Conservation (phyloP, 176 grass and related monocot genomes). For the Chrysopogon serrulatus region DNA sequence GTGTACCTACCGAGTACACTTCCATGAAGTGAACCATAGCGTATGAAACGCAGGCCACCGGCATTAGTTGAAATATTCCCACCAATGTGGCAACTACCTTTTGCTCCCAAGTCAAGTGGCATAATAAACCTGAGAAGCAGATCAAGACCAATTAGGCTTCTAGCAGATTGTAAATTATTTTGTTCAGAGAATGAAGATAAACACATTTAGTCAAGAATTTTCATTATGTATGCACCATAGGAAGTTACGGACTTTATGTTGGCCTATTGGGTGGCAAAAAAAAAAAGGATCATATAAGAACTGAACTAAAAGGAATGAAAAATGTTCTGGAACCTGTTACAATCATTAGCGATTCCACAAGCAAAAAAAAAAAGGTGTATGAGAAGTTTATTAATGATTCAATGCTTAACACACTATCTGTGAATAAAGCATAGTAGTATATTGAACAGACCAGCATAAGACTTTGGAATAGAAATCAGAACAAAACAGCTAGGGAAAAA, state of each 20-base stretch:
- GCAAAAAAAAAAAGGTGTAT: neutral
- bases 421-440: conserved; percentile 10
- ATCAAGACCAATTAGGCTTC: neutral
- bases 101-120: conserved; percentile 95
- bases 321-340: neutral
- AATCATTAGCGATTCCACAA: conserved; percentile 9
- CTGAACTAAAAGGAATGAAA: neutral
- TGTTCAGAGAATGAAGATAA: neutral
- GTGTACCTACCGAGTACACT: conserved; percentile 75
- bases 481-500: neutral
- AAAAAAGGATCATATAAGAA: neutral
- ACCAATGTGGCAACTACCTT: conserved; percentile 97
- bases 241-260: neutral
- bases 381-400: neutral
- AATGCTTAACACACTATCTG: neutral
- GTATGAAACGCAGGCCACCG: conserved; percentile 85
- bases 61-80: conserved; percentile 98
- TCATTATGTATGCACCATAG: neutral
- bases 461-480: neutral
- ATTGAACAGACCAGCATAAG: no score
- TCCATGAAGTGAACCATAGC: conserved; percentile 97
- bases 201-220: neutral
- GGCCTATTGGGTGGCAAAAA: neutral
- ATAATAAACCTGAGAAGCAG: conserved; percentile 71
- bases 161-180: neutral